phyloP scores from a whole-genome alignment of 306 rosid genomes.

The Corylus avellana region DNA sequence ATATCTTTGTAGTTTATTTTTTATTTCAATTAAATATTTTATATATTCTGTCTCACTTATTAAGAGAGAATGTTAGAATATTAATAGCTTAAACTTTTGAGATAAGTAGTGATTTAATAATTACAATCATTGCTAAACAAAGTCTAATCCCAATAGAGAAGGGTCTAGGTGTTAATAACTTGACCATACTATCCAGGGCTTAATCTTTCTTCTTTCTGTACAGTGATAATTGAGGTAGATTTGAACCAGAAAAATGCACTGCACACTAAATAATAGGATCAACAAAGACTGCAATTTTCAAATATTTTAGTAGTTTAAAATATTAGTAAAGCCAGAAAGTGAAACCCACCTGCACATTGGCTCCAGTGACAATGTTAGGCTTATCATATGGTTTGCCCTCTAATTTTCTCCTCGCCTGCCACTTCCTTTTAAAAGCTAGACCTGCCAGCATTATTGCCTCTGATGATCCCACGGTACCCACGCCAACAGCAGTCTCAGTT shows the following conservation, averaged over 20 bases:
- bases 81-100: no score
- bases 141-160: background rate
- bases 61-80: no score
- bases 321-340: background rate
- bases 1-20: no score
- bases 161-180: background rate
- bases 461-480: slow-evolving; percentile 93
- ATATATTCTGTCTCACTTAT: no score
- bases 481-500: slow-evolving; percentile 71
- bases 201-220: background rate
- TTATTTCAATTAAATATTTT: no score
- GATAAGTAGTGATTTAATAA: no score
- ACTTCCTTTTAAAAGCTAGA: slow-evolving; percentile 80
- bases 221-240: background rate
- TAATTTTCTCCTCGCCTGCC: slow-evolving; percentile 75
- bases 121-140: slow-evolving; percentile 31
- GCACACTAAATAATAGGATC: background rate
- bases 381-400: slow-evolving; percentile 75
- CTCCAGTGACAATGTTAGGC: slow-evolving; percentile 93
- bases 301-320: background rate
- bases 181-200: background rate
- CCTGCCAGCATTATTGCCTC: slow-evolving; percentile 98
- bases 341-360: slow-evolving; percentile 79
- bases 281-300: background rate
- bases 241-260: background rate